phyloP scores from a whole-genome alignment of 1,284 basidiomycete genomes.

The Bjerkandera adusta region DNA sequence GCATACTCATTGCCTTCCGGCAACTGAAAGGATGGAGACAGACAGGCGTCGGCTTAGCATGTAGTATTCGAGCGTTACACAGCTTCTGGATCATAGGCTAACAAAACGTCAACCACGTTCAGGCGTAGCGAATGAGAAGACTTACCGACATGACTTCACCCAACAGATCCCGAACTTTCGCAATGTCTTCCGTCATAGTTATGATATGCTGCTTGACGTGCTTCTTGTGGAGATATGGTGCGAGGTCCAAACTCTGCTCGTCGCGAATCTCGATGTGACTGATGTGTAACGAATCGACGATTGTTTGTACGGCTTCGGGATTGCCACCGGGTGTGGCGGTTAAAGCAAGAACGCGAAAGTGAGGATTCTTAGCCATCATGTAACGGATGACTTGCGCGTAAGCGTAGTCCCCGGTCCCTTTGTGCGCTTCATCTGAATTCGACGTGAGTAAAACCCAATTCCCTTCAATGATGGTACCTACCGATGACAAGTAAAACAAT shows the following conservation, averaged over 20 bases:
- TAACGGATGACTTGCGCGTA: conserved; percentile 90
- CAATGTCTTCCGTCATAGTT: conserved; percentile 59
- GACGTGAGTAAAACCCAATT: neutral
- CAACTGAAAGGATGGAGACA: conserved; percentile 56
- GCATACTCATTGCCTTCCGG: conserved; percentile 37
- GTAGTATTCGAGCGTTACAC: conserved; percentile 25
- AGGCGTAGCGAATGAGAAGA: conserved; percentile 2
- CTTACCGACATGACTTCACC: conserved; percentile 73
- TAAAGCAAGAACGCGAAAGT: conserved; percentile 91
- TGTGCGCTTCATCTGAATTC: conserved; percentile 88
- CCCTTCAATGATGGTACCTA: too few species aligned
- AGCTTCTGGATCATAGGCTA: conserved; percentile 33
- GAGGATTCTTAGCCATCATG: conserved; percentile 91
- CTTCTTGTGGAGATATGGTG: conserved; percentile 89
- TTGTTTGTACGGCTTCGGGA: conserved; percentile 83
- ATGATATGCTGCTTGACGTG: conserved; percentile 72
- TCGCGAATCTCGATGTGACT: conserved; percentile 94
- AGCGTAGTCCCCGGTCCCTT: conserved; percentile 90
- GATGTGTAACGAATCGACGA: conserved; percentile 97
- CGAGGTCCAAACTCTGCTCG: conserved; percentile 88
- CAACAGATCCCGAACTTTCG: conserved; percentile 54
- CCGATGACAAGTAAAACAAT: conserved; percentile 84
- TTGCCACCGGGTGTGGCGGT: conserved; percentile 94
- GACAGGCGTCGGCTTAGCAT: conserved; percentile 36
- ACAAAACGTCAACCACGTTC: neutral